Base-by-base conservation (phyloP, 139 green algal genomes). In the Coelastrella sp. region DNA sequence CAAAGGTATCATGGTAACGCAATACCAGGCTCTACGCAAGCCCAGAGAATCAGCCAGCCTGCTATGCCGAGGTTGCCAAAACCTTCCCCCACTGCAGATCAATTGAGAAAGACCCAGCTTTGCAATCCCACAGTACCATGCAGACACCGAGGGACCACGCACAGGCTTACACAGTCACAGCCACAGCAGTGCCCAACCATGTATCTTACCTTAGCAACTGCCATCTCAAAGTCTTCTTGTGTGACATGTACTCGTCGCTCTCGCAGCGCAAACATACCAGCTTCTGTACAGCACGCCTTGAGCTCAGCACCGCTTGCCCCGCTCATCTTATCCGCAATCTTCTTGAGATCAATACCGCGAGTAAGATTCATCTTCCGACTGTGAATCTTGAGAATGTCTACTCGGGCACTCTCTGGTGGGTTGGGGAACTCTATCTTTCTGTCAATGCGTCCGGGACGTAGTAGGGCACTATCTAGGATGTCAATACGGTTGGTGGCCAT, bases 361-460 rank as follows among this genome's bases (percentile, higher is more conserved):
- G 96, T 98, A 4, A 98, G 89, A 91, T 98, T 98, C 96, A 98
- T 98, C 90, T 95, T 95, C 60, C 94, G 86, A 71, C 68, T 97
- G 94, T 99, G 97, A 91, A 99, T 99, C 73, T 96, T 97, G 10
- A 99, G 92, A 93, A 99, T 99, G 92, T 99, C 98, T 11, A 98
- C 89, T 17, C 98, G 94, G 0, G 95, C 97, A 17, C 90, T 91
- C 92, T 99, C 98, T 68, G 95, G 97, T 59, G 98, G 98, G 91
- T 99, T 98, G 59, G 98, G 98, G 92, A 99, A 99, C 96, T 99
- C 98, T 91, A 99, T 99, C 92, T 99, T 99, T 89, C 98, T 95
- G 93, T 99, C 98, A 83, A 99, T 99, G 81, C 98, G 95, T 1
- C 98, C 98, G 0, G 98, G 98, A n/a, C 98, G 96, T 89, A 99